Evolutionary conservation across 306 rosid genomes (phyloP).

Genomic region (Leucaena leucocephala): DNA sequence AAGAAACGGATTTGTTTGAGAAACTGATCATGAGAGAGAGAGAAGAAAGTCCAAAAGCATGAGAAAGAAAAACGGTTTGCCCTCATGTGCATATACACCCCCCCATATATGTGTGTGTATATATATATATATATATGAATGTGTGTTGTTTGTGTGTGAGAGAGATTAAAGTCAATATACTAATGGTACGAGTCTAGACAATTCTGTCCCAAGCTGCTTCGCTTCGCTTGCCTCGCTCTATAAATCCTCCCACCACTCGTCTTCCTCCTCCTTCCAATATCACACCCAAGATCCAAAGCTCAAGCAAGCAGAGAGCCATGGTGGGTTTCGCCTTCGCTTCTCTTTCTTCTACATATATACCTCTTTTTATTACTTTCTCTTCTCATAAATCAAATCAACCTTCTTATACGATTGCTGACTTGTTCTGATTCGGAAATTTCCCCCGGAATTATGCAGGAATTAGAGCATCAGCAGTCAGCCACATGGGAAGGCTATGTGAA

Average conservation of each 20-base stretch:
- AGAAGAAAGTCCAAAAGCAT: neutral
- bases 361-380: neutral
- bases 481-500: conserved; percentile 86
- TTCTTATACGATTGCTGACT: neutral
- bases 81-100: neutral
- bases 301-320: conserved; percentile 24
- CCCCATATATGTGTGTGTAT: no score
- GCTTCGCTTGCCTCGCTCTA: conserved; percentile 41
- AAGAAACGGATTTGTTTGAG: neutral
- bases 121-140: no score
- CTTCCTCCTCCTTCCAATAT: conserved; percentile 32
- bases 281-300: conserved; percentile 39
- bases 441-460: conserved; percentile 38
- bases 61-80: neutral
- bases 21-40: neutral
- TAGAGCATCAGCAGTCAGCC: conserved; percentile 43
- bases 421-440: neutral
- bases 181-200: conserved; percentile 38
- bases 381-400: neutral
- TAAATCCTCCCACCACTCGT: conserved; percentile 49
- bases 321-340: conserved; percentile 38
- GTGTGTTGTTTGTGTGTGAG: neutral
- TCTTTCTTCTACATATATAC: neutral
- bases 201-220: conserved; percentile 39
- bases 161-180: conserved; percentile 46